Base-by-base conservation (phyloP, 257 asterid genomes). In the Lycium barbarum region DNA sequence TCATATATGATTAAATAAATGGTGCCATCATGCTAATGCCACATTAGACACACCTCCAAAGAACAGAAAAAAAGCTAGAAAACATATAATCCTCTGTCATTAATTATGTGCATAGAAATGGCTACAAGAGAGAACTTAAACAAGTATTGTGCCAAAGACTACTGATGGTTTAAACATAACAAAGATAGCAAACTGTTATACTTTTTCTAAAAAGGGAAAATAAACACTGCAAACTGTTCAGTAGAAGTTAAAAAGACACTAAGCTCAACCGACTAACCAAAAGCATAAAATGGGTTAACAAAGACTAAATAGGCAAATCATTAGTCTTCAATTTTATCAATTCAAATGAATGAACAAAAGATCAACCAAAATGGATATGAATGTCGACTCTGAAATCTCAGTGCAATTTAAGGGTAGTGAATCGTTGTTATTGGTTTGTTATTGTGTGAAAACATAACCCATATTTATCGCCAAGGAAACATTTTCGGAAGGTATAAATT, bases 231-330 rank as follows among this genome's bases (percentile, higher is more conserved):
- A 51, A 49, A 14, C 7, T 76, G 13, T 76, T 26, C 43, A 20
- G 0, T 47, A 74, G 81, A 13, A 45, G 82, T 53, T 76, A 1
- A 76, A 53, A 12, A 14, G 43, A 76, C 5, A 6, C 14, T 7
- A 51, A 53, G 49, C 82, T 76, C 82, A 53, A 76, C 26, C 26
- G 65, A 47, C 47, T 22, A 76, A 76, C 47, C 82, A 76, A 76
- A 76, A 51, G 47, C 45, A 26, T 51, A 51, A 53, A 17, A 51
- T 0, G 47, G 82, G 49, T 0, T 26, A 51, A 26, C 26, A 7
- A 13, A 76, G 15, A 26, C 47, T 14, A 76, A 53, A 76, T 15
- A 26, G 47, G 63, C 1, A 76, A 74, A 76, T 76, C 81, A 51
- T 51, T 14, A 7, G 47, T 26, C 47, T 53, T 76, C 63, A 76